Conservation (phyloP, 2,329 filamentous ascomycete species). For the Biscogniauxia mediterranea region DNA sequence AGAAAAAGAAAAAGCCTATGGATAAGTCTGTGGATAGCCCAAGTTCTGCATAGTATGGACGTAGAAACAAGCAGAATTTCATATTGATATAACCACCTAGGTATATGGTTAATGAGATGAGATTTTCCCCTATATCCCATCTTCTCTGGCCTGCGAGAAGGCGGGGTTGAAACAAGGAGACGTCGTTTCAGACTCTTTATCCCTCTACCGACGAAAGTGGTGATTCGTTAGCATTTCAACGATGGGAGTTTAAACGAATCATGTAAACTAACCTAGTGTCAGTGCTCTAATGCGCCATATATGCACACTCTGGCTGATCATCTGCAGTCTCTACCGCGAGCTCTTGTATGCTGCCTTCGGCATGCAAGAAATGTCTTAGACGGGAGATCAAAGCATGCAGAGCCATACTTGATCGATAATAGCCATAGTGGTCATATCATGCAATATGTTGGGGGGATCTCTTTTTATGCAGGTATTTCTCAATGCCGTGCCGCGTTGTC, state of each 20-base stretch:
- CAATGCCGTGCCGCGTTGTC: background rate
- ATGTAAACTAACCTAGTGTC: background rate
- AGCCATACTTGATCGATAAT: background rate
- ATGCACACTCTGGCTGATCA: background rate
- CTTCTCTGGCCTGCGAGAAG: background rate
- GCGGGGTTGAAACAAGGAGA: conserved; percentile 4
- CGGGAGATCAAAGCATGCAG: background rate
- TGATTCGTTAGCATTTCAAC: background rate
- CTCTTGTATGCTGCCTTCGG: background rate
- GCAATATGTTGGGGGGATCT: background rate
- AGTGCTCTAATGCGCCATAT: background rate
- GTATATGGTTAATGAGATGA: background rate
- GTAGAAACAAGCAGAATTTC: background rate
- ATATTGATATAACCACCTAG: background rate
- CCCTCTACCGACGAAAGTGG: background rate
- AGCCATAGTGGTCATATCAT: background rate
- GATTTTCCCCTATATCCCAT: background rate
- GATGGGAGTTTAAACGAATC: background rate
- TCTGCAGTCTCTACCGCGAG: background rate
- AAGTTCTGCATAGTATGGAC: background rate
- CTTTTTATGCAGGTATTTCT: background rate
- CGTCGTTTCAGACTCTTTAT: conserved; percentile 3
- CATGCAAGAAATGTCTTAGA: background rate
- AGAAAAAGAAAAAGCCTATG: no score
- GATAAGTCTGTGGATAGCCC: background rate